Base-by-base conservation (phyloP, 2,329 filamentous ascomycete genomes). In the Esteya vermicola region DNA sequence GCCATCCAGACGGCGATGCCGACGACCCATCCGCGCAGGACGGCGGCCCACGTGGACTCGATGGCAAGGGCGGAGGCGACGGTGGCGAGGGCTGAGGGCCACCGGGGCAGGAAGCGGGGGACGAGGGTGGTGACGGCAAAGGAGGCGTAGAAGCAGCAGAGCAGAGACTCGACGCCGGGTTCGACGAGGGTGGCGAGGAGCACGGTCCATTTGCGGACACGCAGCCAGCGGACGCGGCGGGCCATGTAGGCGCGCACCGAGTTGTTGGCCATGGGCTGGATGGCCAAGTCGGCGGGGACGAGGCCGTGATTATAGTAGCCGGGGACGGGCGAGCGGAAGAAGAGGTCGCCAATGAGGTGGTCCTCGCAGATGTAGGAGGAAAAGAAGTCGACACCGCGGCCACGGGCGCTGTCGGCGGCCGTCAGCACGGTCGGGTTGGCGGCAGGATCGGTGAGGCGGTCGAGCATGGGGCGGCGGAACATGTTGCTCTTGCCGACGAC, bases 401-500 rank as follows among this genome's bases (percentile, higher is more conserved):
- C 56, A 49, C 68, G 57, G 51, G 63, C 43, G 41, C 59, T 48
- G 51, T 62, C 52, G 33, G 56, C 50, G 45, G 56, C 52, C 23
- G 52, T 46, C 48, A 65, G 56, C 46, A 62, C 51, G 1, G 38
- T 33, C 21, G 62, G 64, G 50, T 67, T 69, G 47, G 53, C 58
- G 39, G 56, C 37, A 27, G 70, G 57, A 52, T 71, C 58, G 25
- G 77, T 78, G 9, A 91, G 72, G 48, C 72, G 71, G 58, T 95
- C 75, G 27, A 98, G 75, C 52, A 98, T 89, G 0, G 85, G 84
- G 45, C 82, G 84, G 43, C 91, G 82, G 61, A 96, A 98, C 88
- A 98, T 96, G 62, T 93, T 96, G 52, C 85, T 93, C 63, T 98
- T 98, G 38, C 91, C 91, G 19, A 96, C 81, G 43, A 93, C 81